These are phyloP conservation scores for Dujonia santamariae DNA, from an alignment of 1,139 yeast genomes.

Conservation along the genomic window DNA sequence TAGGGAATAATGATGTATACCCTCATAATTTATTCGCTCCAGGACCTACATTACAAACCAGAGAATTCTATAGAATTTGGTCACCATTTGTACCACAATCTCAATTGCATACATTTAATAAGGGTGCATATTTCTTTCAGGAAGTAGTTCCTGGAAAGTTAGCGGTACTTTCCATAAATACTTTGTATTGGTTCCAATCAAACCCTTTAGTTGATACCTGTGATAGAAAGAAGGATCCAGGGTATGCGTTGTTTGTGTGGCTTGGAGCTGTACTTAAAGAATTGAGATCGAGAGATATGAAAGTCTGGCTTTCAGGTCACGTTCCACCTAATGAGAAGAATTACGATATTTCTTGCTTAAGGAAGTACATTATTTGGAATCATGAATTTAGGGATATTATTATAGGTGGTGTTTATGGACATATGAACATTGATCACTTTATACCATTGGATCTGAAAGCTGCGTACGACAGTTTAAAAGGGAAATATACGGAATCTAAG, in stretches of 20 bases:
- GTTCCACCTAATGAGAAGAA: slow-evolving; percentile 84
- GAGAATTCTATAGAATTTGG: slow-evolving; percentile 77
- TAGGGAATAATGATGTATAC: slow-evolving; percentile 86
- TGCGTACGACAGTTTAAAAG: slow-evolving; percentile 45
- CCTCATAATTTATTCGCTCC: slow-evolving; percentile 83
- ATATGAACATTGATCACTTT: slow-evolving; percentile 86
- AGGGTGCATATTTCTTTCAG: slow-evolving; percentile 70
- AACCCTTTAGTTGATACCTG: slow-evolving; percentile 85
- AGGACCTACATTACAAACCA: slow-evolving; percentile 82
- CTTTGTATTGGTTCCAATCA: slow-evolving; percentile 68
- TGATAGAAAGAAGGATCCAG: slow-evolving; percentile 70
- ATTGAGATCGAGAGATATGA: slow-evolving; percentile 69
- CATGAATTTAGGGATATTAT: slow-evolving; percentile 81
- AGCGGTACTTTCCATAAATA: slow-evolving; percentile 76
- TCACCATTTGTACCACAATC: slow-evolving; percentile 69
- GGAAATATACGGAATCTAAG: slow-evolving; percentile 6
- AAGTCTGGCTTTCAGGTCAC: slow-evolving; percentile 85
- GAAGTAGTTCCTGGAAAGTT: slow-evolving; percentile 77
- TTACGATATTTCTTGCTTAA: slow-evolving; percentile 65
- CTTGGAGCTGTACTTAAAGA: slow-evolving; percentile 71
- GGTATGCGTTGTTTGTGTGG: slow-evolving; percentile 75
- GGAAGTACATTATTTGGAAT: slow-evolving; percentile 74
- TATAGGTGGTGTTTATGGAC: slow-evolving; percentile 81
- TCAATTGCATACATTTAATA: slow-evolving; percentile 69
- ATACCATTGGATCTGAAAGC: slow-evolving; percentile 69